Evolutionary conservation across 2,329 filamentous ascomycete genomes (phyloP).

Genomic region (Ascocoryne sarcoides): DNA sequence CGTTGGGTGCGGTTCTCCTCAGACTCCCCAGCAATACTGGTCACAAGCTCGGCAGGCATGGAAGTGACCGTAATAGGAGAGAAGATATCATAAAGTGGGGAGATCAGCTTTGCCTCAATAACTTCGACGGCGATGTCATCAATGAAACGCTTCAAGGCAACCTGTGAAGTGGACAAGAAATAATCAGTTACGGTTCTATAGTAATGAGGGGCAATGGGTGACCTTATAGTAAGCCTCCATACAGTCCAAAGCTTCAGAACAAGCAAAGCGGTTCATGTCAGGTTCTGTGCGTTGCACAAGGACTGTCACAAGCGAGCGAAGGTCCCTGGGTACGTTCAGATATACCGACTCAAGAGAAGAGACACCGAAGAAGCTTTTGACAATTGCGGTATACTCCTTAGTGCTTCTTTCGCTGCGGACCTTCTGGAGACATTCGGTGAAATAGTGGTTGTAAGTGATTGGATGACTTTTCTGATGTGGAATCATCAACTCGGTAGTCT

Average conservation of each 20-base stretch:
- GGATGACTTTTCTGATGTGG: slow-evolving; percentile 39
- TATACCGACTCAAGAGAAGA: slow-evolving; percentile 16
- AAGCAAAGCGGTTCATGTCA: slow-evolving; percentile 27
- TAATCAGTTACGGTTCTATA: not conserved
- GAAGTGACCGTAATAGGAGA: slow-evolving; percentile 31
- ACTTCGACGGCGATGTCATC: slow-evolving; percentile 36
- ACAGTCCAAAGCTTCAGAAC: slow-evolving; percentile 30
- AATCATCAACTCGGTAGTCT: slow-evolving; percentile 37
- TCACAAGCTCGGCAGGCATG: slow-evolving; percentile 31
- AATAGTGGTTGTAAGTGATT: slow-evolving; percentile 45
- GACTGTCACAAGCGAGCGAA: slow-evolving; percentile 16
- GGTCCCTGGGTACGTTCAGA: slow-evolving; percentile 15
- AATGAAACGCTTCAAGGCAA: slow-evolving; percentile 36
- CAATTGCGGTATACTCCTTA: slow-evolving; percentile 11
- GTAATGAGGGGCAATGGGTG: slow-evolving; percentile 1
- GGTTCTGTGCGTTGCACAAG: slow-evolving; percentile 18
- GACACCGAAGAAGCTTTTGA: slow-evolving; percentile 20
- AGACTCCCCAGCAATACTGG: slow-evolving; percentile 34
- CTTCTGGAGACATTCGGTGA: slow-evolving; percentile 30
- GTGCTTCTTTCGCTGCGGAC: slow-evolving; percentile 9
- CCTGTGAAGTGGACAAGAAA: slow-evolving; percentile 24
- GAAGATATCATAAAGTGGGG: slow-evolving; percentile 31
- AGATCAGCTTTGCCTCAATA: slow-evolving; percentile 34
- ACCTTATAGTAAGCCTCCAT: slow-evolving; percentile 36
- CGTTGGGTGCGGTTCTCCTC: slow-evolving; percentile 31